These are phyloP conservation scores for Leptomonas pyrrhocoris DNA, from an alignment of 208 protist genomes.

Conservation along the genomic window DNA sequence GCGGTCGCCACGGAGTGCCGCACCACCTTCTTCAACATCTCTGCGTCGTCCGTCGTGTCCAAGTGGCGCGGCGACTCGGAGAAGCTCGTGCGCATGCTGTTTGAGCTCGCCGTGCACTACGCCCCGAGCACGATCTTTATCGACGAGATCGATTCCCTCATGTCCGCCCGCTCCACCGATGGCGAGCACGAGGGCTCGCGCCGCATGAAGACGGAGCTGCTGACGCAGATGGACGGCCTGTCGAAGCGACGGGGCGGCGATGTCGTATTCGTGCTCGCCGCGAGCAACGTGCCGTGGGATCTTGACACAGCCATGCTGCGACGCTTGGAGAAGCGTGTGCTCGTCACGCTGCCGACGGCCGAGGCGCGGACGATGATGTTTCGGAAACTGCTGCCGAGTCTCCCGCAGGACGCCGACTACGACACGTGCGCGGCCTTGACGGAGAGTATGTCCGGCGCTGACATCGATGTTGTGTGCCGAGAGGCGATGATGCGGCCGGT, in stretches of 20 bases:
- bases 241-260: slow-evolving; percentile 76
- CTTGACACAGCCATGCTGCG: slow-evolving; percentile 94
- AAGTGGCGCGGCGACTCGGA: slow-evolving; percentile 99
- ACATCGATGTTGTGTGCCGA: slow-evolving; percentile 91
- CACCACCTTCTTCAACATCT: slow-evolving; percentile 99
- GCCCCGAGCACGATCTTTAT: slow-evolving; percentile 99
- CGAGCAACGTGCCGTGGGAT: slow-evolving; percentile 94
- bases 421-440: slow-evolving; percentile 61
- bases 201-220: slow-evolving; percentile 94
- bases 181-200: slow-evolving; percentile 92
- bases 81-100: slow-evolving; percentile 96
- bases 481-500: slow-evolving; percentile 93
- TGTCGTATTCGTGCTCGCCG: slow-evolving; percentile 92
- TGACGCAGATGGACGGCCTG: slow-evolving; percentile 94
- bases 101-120: slow-evolving; percentile 93
- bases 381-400: slow-evolving; percentile 50
- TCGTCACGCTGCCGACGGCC: slow-evolving; percentile 85
- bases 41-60: slow-evolving; percentile 94
- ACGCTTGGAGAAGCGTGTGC: slow-evolving; percentile 90
- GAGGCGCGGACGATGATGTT: slow-evolving; percentile 76
- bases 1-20: slow-evolving; percentile 96
- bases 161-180: slow-evolving; percentile 94
- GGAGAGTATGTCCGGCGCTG: slow-evolving; percentile 89
- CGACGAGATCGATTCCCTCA: slow-evolving; percentile 99
- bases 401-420: slow-evolving; percentile 48